These are phyloP conservation scores for Blechomonas ayalai DNA, from an alignment of 208 protist genomes.

Conservation along the genomic window DNA sequence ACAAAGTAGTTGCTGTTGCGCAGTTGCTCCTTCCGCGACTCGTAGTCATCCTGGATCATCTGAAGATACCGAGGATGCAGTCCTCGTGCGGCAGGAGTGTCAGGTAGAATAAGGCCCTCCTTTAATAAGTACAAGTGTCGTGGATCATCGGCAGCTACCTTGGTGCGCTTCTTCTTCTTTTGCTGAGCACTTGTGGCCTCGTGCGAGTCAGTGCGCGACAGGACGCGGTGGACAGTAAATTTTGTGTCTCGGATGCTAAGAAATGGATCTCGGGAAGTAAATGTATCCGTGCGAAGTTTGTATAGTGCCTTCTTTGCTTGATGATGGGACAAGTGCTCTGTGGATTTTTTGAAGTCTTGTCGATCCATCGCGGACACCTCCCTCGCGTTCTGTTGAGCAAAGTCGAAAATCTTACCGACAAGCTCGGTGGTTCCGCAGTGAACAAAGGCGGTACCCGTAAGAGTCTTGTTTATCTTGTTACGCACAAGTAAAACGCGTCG, in stretches of 20 bases:
- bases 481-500: conserved; percentile 82
- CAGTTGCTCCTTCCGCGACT: conserved; percentile 75
- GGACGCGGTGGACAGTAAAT: conserved; percentile 77
- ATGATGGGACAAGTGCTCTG: conserved; percentile 70
- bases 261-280: conserved; percentile 70
- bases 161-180: conserved; percentile 88
- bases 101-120: conserved; percentile 76
- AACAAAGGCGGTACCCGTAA: conserved; percentile 80
- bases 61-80: conserved; percentile 74
- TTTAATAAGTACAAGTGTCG: conserved; percentile 84
- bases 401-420: conserved; percentile 66
- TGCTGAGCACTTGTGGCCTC: conserved; percentile 59
- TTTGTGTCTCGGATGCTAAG: conserved; percentile 73
- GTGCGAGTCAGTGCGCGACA: conserved; percentile 75
- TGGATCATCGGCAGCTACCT: conserved; percentile 84
- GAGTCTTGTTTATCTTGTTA: conserved; percentile 51
- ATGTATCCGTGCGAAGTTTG: conserved; percentile 68
- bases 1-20: conserved; percentile 90
- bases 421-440: conserved; percentile 68
- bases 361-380: conserved; percentile 65
- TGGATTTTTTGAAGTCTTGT: conserved; percentile 56
- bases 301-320: conserved; percentile 69
- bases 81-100: conserved; percentile 68
- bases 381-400: conserved; percentile 82
- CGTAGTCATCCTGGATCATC: conserved; percentile 85